Base-by-base conservation (phyloP, 176 grass and related monocot genomes). In the Pontederia crassipes region DNA sequence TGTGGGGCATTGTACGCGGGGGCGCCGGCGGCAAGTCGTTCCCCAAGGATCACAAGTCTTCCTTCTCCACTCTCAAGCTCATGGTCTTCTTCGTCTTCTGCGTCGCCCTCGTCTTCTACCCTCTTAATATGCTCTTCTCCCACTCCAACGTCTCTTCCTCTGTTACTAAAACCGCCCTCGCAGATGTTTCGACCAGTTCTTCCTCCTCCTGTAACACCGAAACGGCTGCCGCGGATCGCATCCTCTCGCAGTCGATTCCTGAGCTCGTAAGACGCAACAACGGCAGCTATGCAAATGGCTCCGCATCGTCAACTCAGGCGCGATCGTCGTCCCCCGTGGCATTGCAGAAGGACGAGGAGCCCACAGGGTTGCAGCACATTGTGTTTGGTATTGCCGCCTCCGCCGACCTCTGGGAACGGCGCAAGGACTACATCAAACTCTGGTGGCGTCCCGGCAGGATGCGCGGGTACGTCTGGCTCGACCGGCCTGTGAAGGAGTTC, bases 311-410 rank as follows among this genome's bases (percentile, higher is more conserved):
- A n/a, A 15, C 9, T 14, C 14, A 3, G 5, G 14, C 51, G 14
- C 51, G 51, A n/a, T 50, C 11, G 46, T 26, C 17, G 17, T 26
- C 18, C 62, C 6, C 62, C 47, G 12, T 12, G 0, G 17, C 2
- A 2, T 9, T 55, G 11, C 10, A 27, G 2, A 59, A 2, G 12
- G 9, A 11, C 48, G 48, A 69, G 54, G 12, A 72, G 17, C 68
- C 78, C 28, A 98, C 93, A 54, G 86, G 77, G 54, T 57, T 98
- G 54, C 84, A 86, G 74, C 87, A 98, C 76, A 86, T 98, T 18
- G 93, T 98, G 72, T 98, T 98, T 67, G 93, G 93, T 74, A 98
- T 98, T 80, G 93, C 87, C 2, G 87, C 87, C 17, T 98, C 93
- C 47, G 62, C 93, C 28, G 66, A 65, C 28, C 65, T 93, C 14